Evolutionary conservation across 176 grass and related monocot genomes (phyloP).

Genomic region (Thalia dealbata): DNA sequence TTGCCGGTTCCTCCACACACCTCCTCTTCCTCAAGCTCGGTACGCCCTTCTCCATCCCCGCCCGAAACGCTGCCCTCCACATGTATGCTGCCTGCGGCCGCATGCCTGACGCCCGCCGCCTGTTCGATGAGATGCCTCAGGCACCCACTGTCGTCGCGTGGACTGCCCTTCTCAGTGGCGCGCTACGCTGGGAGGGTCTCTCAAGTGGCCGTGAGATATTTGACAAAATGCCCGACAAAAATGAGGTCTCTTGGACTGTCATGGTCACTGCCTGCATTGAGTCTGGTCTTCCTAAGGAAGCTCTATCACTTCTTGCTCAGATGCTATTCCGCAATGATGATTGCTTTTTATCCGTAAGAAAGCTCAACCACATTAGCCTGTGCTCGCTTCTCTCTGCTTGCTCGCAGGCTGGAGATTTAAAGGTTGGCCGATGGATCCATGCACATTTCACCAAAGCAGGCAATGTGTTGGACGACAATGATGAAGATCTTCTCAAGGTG

Average conservation of each 20-base stretch:
- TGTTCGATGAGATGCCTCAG: constrained; percentile 10
- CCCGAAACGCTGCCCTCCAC: constrained; percentile 11
- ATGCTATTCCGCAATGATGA: constrained; percentile 11
- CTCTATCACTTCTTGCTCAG: constrained; percentile 2
- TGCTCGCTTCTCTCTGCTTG: constrained; percentile 21
- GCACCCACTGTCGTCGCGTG: constrained; percentile 9
- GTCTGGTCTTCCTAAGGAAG: constrained; percentile 14
- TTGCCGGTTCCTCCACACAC: constrained; percentile 18
- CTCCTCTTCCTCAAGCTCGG: constrained; percentile 33
- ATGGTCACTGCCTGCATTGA: constrained; percentile 11
- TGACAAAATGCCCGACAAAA: constrained; percentile 18
- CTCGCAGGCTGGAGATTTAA: constrained; percentile 22
- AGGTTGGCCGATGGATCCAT: constrained; percentile 22
- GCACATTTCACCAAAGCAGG: constrained; percentile 18
- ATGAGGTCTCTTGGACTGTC: constrained; percentile 21
- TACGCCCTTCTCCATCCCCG: constrained; percentile 17
- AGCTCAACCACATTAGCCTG: constrained; percentile 17
- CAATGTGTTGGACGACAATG: background rate
- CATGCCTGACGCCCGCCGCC: constrained; percentile 15
- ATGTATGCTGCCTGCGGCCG: constrained; percentile 13
- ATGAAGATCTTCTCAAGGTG: constrained; percentile 4
- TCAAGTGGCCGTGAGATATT: constrained; percentile 4
- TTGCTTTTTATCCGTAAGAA: background rate
- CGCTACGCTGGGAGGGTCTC: constrained; percentile 8
- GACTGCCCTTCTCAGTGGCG: constrained; percentile 8